Percentiles rank a stretch among this genome's conserved stretches.
Evolutionary conservation across 2,329 filamentous ascomycete genomes (phyloP).

Genomic region (Atkinsonella texensis): DNA sequence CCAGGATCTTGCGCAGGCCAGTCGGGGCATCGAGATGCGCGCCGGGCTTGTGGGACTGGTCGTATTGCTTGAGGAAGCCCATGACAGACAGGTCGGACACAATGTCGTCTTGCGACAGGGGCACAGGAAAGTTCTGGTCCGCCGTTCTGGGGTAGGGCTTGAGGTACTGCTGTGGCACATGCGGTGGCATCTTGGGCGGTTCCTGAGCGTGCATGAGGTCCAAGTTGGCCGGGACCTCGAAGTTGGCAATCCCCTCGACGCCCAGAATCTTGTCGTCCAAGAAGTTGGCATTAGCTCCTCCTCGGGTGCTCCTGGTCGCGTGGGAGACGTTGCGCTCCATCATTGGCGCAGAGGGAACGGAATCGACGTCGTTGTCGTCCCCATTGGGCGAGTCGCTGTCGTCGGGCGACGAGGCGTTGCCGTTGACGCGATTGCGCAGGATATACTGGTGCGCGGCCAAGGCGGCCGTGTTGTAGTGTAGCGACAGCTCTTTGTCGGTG

Average conservation of each 20-base stretch:
- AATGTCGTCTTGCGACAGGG: conserved; percentile 39
- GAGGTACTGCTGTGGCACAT: conserved; percentile 45
- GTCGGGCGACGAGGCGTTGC: conserved; percentile 35
- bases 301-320: conserved; percentile 50
- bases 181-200: conserved; percentile 44
- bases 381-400: conserved; percentile 42
- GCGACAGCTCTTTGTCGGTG: conserved; percentile 55
- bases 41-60: conserved; percentile 38
- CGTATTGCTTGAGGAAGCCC: conserved; percentile 44
- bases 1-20: conserved; percentile 43
- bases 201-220: conserved; percentile 43
- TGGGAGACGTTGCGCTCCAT: conserved; percentile 56
- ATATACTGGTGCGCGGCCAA: conserved; percentile 51
- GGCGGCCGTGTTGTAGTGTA: conserved; percentile 53
- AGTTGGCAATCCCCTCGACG: conserved; percentile 47
- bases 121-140: conserved; percentile 44
- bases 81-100: conserved; percentile 45
- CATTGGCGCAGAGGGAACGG: conserved; percentile 34
- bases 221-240: conserved; percentile 46
- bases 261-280: conserved; percentile 46
- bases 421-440: conserved; percentile 43
- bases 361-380: conserved; percentile 38
- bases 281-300: conserved; percentile 40
- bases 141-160: conserved; percentile 42
- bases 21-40: conserved; percentile 43